Conservation (phyloP, 768 basidiomycete genomes). For the Gloeopeniophorella convolvens region DNA sequence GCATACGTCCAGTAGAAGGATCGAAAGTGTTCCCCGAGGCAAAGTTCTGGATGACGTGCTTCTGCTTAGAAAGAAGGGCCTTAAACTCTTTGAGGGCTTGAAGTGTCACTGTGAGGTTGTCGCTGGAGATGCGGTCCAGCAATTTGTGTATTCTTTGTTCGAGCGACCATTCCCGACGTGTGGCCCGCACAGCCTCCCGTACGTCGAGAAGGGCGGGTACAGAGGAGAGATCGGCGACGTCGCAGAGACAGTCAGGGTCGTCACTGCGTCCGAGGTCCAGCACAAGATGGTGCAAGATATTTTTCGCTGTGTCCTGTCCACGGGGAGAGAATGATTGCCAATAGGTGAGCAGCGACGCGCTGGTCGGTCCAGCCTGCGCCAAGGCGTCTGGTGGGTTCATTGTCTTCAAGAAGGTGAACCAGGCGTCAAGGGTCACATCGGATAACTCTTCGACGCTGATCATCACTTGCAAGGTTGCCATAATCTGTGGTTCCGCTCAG, state of each 20-base stretch:
- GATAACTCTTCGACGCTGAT: constrained; percentile 69
- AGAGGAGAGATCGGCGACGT: constrained; percentile 70
- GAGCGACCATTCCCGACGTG: constrained; percentile 47
- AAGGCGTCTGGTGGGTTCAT: constrained; percentile 66
- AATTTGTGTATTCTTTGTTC: constrained; percentile 55
- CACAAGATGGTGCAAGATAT: constrained; percentile 65
- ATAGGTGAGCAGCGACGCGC: constrained; percentile 70
- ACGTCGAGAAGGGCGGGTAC: constrained; percentile 58
- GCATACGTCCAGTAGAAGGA: constrained; percentile 58
- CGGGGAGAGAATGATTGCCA: constrained; percentile 60
- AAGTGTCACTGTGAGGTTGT: constrained; percentile 71
- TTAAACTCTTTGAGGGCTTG: constrained; percentile 76
- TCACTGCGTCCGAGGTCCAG: constrained; percentile 52
- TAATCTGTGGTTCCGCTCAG: constrained; percentile 51
- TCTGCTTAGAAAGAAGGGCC: constrained; percentile 46
- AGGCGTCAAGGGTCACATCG: constrained; percentile 71
- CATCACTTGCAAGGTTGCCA: constrained; percentile 92
- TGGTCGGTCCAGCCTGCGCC: constrained; percentile 80
- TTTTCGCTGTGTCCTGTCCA: constrained; percentile 47
- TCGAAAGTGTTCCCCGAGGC: constrained; percentile 87
- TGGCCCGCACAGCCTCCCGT: constrained; percentile 34
- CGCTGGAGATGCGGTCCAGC: constrained; percentile 65
- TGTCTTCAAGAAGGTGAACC: constrained; percentile 69
- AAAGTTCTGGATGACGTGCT: constrained; percentile 49
- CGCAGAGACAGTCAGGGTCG: constrained; percentile 48